Evolutionary conservation across 768 basidiomycete genomes (phyloP).

Genomic region (Tricholoma hemisulphureum): DNA sequence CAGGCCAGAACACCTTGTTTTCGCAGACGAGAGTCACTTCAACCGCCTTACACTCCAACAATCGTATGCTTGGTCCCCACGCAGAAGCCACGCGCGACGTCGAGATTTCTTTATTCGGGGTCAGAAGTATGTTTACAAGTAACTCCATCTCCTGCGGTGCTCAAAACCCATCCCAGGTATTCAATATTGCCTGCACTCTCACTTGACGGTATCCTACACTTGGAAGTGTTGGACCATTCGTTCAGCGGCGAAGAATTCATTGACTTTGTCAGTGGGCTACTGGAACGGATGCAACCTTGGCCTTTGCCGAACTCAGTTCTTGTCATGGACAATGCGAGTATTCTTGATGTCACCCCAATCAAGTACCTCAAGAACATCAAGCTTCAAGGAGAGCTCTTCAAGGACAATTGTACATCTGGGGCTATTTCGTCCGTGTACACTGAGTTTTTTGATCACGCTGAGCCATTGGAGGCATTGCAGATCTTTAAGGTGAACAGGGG

Average conservation of each 20-base stretch:
- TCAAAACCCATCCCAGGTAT: slow-evolving; percentile 22
- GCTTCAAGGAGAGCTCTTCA: no score
- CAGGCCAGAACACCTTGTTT: slow-evolving; percentile 20
- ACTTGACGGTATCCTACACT: slow-evolving; percentile 24
- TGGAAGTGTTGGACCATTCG: slow-evolving; percentile 24
- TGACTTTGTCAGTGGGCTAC: slow-evolving; percentile 16
- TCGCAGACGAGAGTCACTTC: slow-evolving; percentile 30
- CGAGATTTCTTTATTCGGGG: slow-evolving; percentile 16
- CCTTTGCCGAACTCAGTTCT: slow-evolving; percentile 27
- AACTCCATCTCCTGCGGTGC: slow-evolving; percentile 7
- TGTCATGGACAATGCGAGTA: slow-evolving; percentile 31
- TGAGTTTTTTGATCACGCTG: no score
- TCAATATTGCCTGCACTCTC: slow-evolving; percentile 28
- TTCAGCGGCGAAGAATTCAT: slow-evolving; percentile 19
- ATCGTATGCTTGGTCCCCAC: slow-evolving; percentile 22
- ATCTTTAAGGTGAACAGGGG: no score
- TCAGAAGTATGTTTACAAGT: slow-evolving; percentile 16
- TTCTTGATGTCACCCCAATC: no score
- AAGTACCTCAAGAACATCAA: no score
- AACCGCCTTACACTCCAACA: slow-evolving; percentile 22
- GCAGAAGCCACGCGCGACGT: slow-evolving; percentile 19
- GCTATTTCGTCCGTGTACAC: no score
- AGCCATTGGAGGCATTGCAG: no score
- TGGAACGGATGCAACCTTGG: slow-evolving; percentile 27
- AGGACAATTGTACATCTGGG: no score